phyloP scores from a whole-genome alignment of 2,329 filamentous ascomycete genomes.

The Xylariaceae sp. region DNA sequence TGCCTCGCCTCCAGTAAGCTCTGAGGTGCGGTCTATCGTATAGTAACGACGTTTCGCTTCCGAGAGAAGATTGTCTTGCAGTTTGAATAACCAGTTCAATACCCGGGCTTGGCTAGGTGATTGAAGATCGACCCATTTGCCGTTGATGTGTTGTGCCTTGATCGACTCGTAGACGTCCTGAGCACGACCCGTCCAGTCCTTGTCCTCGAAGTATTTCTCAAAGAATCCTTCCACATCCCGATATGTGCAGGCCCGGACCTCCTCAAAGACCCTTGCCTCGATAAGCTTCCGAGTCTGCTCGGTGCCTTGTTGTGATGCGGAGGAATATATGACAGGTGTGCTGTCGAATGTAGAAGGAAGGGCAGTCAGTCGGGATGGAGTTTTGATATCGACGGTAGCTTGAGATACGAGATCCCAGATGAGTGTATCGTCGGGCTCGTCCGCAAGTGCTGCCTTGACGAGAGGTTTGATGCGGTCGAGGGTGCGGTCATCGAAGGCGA shows the following conservation, averaged over 20 bases:
- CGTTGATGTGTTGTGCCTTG: not conserved
- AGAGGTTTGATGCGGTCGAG: not conserved
- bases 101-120: not conserved
- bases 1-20: not conserved
- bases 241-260: not conserved
- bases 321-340: not conserved
- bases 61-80: not conserved
- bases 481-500: not conserved
- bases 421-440: not conserved
- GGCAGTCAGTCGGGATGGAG: not conserved
- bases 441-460: not conserved
- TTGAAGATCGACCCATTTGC: not conserved
- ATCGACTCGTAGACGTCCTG: not conserved
- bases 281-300: not conserved
- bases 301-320: not conserved
- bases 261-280: not conserved
- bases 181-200: not conserved
- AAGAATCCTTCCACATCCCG: not conserved
- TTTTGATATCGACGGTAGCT: not conserved
- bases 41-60: not conserved
- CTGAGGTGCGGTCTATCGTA: not conserved
- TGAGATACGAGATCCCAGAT: not conserved
- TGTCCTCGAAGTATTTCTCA: not conserved
- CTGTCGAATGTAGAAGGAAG: not conserved
- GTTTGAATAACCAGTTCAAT: not conserved